phyloP scores from a whole-genome alignment of 345 rosid genomes.

The Gossypium anomalum region DNA sequence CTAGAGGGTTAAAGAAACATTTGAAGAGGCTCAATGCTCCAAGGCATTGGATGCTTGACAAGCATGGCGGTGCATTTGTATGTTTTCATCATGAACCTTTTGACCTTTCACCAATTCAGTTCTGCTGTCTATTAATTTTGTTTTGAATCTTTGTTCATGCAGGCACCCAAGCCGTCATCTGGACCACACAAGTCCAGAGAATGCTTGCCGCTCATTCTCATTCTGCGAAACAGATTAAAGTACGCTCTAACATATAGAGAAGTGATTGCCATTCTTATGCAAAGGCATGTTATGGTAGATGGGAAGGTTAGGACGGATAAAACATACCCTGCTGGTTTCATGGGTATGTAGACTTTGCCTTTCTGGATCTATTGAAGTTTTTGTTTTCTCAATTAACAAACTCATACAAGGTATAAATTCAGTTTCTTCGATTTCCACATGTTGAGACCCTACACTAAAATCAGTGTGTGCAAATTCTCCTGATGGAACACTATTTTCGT shows the following conservation, averaged over 20 bases:
- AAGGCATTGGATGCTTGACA: slow-evolving; percentile 24
- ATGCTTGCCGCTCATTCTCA: slow-evolving; percentile 53
- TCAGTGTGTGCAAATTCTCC: neutral
- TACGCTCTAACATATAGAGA: slow-evolving; percentile 58
- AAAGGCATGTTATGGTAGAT: slow-evolving; percentile 69
- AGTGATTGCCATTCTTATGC: slow-evolving; percentile 68
- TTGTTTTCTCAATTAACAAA: neutral
- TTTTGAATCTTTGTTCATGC: neutral
- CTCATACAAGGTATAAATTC: neutral
- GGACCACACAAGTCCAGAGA: slow-evolving; percentile 85
- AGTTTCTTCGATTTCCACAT: neutral
- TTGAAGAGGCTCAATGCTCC: slow-evolving; percentile 71
- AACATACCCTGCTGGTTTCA: slow-evolving; percentile 83
- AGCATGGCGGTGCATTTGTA: slow-evolving; percentile 78
- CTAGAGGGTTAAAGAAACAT: slow-evolving; percentile 60
- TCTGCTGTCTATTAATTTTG: neutral
- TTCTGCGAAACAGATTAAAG: slow-evolving; percentile 52
- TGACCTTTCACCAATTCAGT: neutral
- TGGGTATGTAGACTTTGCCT: slow-evolving; percentile 42
- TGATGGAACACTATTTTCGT: neutral
- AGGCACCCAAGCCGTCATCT: slow-evolving; percentile 82
- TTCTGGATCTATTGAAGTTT: neutral
- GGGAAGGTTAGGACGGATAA: slow-evolving; percentile 80
- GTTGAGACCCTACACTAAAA: neutral
- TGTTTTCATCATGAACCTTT: slow-evolving; percentile 8